These are phyloP conservation scores for Papiliotrema terrestris DNA, from an alignment of 1,284 basidiomycete species.

Conservation along the genomic window DNA sequence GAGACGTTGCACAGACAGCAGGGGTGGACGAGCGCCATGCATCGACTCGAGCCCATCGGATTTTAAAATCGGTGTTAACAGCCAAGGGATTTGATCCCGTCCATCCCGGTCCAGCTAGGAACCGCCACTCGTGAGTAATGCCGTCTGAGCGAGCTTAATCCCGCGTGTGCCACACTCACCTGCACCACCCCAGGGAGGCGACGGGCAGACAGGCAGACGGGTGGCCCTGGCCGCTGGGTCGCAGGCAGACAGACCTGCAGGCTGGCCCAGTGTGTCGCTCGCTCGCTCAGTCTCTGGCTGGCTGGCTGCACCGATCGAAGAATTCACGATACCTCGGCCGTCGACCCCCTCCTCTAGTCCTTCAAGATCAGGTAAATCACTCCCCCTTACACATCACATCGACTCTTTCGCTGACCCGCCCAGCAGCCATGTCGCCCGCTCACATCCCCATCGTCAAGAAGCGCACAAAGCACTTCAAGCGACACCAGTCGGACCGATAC, in stretches of 20 bases:
- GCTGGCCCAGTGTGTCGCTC: not conserved
- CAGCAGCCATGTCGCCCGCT: slow-evolving; percentile 64
- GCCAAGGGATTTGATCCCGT: not conserved
- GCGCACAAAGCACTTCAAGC: slow-evolving; percentile 94
- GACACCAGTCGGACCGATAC: slow-evolving; percentile 97
- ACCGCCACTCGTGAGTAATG: too few species aligned
- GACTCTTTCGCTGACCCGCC: not conserved
- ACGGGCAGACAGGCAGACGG: too few species aligned
- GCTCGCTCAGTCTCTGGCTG: not conserved
- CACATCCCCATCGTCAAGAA: slow-evolving; percentile 93
- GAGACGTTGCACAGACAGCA: too few species aligned
- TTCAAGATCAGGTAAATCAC: not conserved
- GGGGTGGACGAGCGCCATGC: not conserved
- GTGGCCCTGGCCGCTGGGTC: not conserved
- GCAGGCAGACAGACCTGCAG: not conserved
- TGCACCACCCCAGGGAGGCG: too few species aligned
- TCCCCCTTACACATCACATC: not conserved
- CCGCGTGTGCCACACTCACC: not conserved
- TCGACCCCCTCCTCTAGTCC: not conserved
- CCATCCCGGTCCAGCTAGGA: not conserved
- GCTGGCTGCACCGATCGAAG: not conserved
- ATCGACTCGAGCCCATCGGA: not conserved
- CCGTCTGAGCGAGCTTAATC: not conserved
- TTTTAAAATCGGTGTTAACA: not conserved
- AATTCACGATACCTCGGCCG: not conserved